Conservation (phyloP, 495 filamentous ascomycete species). For the Beverwykella pulmonaria region DNA sequence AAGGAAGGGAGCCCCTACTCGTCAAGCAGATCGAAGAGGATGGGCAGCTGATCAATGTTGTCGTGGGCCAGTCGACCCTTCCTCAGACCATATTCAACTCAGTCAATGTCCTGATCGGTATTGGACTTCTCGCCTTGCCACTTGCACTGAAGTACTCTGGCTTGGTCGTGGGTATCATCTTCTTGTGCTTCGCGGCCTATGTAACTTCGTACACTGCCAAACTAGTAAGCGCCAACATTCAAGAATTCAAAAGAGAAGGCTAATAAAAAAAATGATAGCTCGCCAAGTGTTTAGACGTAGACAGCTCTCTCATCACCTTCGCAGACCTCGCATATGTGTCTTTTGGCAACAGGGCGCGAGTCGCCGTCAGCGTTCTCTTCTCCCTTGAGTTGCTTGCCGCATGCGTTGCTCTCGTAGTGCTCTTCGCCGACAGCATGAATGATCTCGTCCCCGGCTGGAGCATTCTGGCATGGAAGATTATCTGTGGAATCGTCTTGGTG, state of each 20-base stretch:
- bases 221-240: no score
- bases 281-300: constrained; percentile 85
- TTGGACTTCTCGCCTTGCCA: constrained; percentile 86
- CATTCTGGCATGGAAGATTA: constrained; percentile 78
- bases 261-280: no score
- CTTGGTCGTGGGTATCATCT: constrained; percentile 80
- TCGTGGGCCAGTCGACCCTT: constrained; percentile 88
- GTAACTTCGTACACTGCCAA: constrained; percentile 86
- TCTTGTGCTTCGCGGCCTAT: constrained; percentile 71
- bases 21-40: constrained; percentile 85
- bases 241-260: no score
- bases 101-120: constrained; percentile 90
- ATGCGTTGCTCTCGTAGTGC: constrained; percentile 86
- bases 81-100: constrained; percentile 97
- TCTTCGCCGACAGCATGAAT: constrained; percentile 89
- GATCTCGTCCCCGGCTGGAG: constrained; percentile 75
- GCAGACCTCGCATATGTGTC: constrained; percentile 91
- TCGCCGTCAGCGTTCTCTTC: constrained; percentile 83
- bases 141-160: constrained; percentile 88
- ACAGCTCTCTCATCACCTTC: constrained; percentile 80
- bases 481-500: constrained; percentile 78
- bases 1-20: constrained; percentile 75
- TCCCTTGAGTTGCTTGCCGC: constrained; percentile 84
- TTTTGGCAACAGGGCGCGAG: constrained; percentile 80
- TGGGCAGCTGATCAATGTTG: constrained; percentile 76